Evolutionary conservation across 164 flowering plant species (phyloP).

Genomic region (Saururus chinensis): DNA sequence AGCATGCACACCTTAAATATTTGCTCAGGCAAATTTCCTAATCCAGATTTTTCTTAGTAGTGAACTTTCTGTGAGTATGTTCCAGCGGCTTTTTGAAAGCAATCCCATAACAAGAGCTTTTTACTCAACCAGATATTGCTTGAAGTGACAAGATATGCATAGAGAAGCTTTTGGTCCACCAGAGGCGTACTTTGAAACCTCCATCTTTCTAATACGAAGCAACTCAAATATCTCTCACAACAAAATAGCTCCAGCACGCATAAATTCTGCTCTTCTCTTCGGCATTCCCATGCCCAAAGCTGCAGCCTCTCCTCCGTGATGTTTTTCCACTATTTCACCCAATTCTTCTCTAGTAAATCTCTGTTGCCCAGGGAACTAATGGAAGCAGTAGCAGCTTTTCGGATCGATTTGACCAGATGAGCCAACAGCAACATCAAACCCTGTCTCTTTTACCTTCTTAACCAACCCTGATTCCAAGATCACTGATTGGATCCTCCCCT

Average conservation of each 20-base stretch:
- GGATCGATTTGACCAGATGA: constrained; percentile 42
- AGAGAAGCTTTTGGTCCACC: too few species aligned
- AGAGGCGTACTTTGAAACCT: constrained; percentile 64
- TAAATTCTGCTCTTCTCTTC: constrained; percentile 50
- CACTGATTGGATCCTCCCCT: constrained; percentile 27
- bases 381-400: constrained; percentile 24
- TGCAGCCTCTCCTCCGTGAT: constrained; percentile 19
- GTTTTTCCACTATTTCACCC: constrained; percentile 29
- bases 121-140: constrained; percentile 58
- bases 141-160: constrained; percentile 51
- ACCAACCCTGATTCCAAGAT: constrained; percentile 31
- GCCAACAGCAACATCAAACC: constrained; percentile 43
- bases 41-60: constrained; percentile 32
- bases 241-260: constrained; percentile 57
- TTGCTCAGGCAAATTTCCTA: constrained; percentile 24
- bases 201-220: constrained; percentile 55
- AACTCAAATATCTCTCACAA: constrained; percentile 56
- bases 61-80: constrained; percentile 43
- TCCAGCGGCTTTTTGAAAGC: constrained; percentile 52
- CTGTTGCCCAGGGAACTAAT: constrained; percentile 29
- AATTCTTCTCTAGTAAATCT: constrained; percentile 43
- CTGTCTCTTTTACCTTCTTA: constrained; percentile 29
- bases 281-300: constrained; percentile 32
- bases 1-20: constrained; percentile 28
- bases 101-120: constrained; percentile 63